Evolutionary conservation across 495 filamentous ascomycete genomes (phyloP), one percentile per base, ranked within the genome.

Genomic region (Neurospora sp.): DNA sequence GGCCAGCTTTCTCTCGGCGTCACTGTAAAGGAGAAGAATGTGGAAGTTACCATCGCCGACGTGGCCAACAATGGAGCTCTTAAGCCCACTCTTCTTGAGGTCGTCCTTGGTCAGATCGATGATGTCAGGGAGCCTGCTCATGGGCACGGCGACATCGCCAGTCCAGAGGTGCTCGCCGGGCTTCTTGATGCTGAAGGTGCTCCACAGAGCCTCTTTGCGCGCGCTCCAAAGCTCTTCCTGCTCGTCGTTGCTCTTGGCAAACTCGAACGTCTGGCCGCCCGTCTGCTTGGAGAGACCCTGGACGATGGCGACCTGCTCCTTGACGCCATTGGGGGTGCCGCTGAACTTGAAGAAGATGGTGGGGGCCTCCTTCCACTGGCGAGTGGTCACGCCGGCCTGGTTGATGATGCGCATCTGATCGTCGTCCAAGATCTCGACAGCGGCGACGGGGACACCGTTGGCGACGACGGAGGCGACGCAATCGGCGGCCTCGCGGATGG

Each of bases 331-430:
- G 1, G 84, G 85, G 0, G 93, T 96, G 40, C 94, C 94, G 17
- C 89, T 87, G 81, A 97, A 98, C 78, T 98, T 98, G 87, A 98
- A 96, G 83, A 98, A 97, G 4, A 98, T 82, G 4, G 95, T 97
- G 5, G 95, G 94, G 20, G 88, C 88, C 73, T 91, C 90, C 73
- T 87, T 88, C 93, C 94, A 97, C 9, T 78, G 79, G 70, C 90
- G 89, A 8, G 85, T 84, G 0, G 94, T 97, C 69, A 85, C 87
- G 72, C 93, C 93, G 6, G 90, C 89, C 59, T 85, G 79, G 82
- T 98, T 98, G 82, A 98, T 94, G 74, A 93, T 93, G 73, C 87
- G 86, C 95, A 98, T 98, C 82, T 97, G 93, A 39, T 94, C 91
- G 77, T 98, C 94, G 80, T 98, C 95, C 48, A 98, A 83, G 53